A percentile compares a stretch with the other conserved stretches of the same genome.
Evolutionary conservation across 768 basidiomycete genomes (phyloP).

Genomic region (Mrakia gelida): DNA sequence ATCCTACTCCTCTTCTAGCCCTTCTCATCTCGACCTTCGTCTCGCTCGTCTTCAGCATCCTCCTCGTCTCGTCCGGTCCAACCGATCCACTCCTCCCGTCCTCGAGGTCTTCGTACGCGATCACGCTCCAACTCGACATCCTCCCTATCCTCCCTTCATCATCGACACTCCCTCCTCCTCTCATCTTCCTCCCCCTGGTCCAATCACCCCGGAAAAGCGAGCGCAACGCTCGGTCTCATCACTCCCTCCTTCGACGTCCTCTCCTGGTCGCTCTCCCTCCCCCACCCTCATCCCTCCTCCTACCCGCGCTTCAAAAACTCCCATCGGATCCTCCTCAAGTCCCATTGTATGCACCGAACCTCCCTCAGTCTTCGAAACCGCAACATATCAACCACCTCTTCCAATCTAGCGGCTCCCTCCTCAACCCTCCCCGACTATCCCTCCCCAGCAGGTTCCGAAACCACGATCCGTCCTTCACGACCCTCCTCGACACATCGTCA

Average conservation of each 20-base stretch:
- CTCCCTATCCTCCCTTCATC: neutral
- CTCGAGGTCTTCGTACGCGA: neutral
- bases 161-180: neutral
- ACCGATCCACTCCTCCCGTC: neutral
- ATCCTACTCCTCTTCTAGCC: neutral
- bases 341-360: neutral
- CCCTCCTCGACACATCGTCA: neutral
- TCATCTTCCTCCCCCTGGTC: neutral
- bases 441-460: neutral
- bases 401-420: neutral
- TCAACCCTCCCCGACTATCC: neutral
- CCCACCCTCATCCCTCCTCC: neutral
- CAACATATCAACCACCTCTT: neutral
- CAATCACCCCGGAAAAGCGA: neutral
- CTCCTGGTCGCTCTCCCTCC: constrained; percentile 4
- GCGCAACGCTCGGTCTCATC: constrained; percentile 5
- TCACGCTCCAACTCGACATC: neutral
- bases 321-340: neutral
- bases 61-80: neutral
- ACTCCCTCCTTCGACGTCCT: neutral
- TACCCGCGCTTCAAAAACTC: neutral
- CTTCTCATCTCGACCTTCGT: neutral
- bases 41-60: neutral
- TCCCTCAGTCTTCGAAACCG: neutral
- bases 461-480: neutral